Conservation (phyloP, 1,284 basidiomycete genomes). For the Flammula alnicola region DNA sequence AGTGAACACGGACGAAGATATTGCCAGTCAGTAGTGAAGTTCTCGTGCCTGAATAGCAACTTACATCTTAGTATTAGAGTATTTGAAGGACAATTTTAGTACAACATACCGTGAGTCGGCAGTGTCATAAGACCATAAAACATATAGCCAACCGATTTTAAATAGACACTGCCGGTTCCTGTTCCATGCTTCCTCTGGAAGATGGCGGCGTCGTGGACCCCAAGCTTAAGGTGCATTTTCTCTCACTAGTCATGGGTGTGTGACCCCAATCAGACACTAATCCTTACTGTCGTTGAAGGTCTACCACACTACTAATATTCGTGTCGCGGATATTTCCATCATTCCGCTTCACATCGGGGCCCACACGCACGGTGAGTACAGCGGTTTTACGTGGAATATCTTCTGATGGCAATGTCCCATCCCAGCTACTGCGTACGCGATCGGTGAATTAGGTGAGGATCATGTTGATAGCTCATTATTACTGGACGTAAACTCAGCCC, state of each 20-base stretch:
- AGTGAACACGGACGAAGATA: constrained; percentile 8
- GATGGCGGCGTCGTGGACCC: constrained; percentile 12
- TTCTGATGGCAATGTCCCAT: neutral
- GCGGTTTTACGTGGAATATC: neutral
- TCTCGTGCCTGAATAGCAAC: too few species aligned
- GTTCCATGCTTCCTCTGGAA: constrained; percentile 11
- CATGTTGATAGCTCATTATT: neutral
- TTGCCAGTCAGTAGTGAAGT: constrained; percentile 5
- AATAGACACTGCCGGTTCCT: constrained; percentile 9
- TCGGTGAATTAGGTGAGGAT: constrained; percentile 19
- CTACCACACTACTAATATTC: constrained; percentile 14
- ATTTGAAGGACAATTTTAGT: neutral
- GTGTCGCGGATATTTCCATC: constrained; percentile 15
- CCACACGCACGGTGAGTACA: constrained; percentile 6
- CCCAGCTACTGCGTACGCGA: constrained; percentile 13
- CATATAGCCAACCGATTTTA: too few species aligned
- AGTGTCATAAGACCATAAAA: too few species aligned
- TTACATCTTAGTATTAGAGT: too few species aligned
- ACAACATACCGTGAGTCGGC: constrained; percentile 7
- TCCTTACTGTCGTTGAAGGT: neutral
- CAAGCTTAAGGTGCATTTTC: constrained; percentile 5
- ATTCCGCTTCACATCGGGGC: constrained; percentile 13
- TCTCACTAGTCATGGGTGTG: neutral
- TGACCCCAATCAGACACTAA: too few species aligned
- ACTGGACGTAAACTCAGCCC: neutral